Conservation (phyloP, 2,329 filamentous ascomycete genomes). For the Colletotrichum coccodes region DNA sequence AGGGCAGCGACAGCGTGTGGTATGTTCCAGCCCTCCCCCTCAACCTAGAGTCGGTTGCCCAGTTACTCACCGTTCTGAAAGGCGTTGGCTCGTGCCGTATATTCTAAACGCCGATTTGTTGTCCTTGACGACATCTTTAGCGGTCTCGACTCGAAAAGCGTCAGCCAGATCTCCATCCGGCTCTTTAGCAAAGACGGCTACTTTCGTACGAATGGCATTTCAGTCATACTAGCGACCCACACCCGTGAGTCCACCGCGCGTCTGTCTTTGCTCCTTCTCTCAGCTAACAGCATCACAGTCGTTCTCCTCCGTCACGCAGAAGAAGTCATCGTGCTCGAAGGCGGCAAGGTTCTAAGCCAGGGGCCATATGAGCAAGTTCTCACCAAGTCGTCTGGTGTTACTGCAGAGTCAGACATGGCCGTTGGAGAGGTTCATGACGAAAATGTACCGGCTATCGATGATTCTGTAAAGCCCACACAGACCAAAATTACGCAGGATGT, state of each 20-base stretch:
- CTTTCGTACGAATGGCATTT: background rate
- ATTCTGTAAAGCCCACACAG: background rate
- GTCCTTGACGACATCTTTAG: constrained; percentile 18
- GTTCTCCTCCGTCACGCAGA: background rate
- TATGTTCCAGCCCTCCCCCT: background rate
- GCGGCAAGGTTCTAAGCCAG: background rate
- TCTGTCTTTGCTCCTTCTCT: background rate
- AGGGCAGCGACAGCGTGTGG: constrained; percentile 21
- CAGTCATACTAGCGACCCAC: constrained; percentile 13
- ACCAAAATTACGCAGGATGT: background rate
- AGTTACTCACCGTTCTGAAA: background rate
- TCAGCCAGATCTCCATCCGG: background rate
- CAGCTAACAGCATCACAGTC: background rate
- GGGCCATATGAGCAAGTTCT: background rate
- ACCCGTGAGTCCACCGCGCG: background rate
- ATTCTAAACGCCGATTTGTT: background rate
- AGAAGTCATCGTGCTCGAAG: background rate
- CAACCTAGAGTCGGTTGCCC: background rate
- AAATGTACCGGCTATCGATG: background rate
- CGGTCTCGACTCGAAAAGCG: background rate
- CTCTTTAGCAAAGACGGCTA: constrained; percentile 1
- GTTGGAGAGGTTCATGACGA: background rate
- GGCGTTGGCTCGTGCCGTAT: constrained; percentile 1
- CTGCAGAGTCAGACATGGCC: background rate
- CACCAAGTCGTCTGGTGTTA: background rate